phyloP scores from a whole-genome alignment of 768 basidiomycete genomes.

The Russula brevipes region DNA sequence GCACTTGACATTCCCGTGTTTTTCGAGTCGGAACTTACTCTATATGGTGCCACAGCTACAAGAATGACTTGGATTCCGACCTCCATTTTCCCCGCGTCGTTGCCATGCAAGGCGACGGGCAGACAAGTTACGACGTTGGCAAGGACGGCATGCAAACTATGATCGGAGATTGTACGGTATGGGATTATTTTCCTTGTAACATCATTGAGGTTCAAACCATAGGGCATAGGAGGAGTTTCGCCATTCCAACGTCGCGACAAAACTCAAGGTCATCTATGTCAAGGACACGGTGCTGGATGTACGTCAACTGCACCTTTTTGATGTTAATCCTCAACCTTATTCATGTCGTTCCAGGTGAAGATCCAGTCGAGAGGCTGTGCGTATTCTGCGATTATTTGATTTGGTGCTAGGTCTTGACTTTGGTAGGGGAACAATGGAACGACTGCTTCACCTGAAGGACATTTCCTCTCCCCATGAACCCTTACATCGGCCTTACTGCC shows the following conservation, averaged over 20 bases:
- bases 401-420: slow-evolving; percentile 6
- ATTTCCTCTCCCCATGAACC: slow-evolving; percentile 58
- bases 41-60: slow-evolving; percentile 49
- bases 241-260: slow-evolving; percentile 83
- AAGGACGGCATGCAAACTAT: slow-evolving; percentile 77
- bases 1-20: slow-evolving; percentile 28
- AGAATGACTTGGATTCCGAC: slow-evolving; percentile 66
- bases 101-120: slow-evolving; percentile 86
- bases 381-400: slow-evolving; percentile 28
- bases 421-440: slow-evolving; percentile 82
- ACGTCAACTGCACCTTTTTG: slow-evolving; percentile 28
- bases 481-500: slow-evolving; percentile 87
- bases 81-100: slow-evolving; percentile 86
- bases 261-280: slow-evolving; percentile 82
- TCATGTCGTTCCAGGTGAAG: slow-evolving; percentile 54
- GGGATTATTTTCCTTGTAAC: background rate
- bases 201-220: background rate
- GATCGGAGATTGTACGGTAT: slow-evolving; percentile 79
- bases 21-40: background rate
- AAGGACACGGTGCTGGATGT: slow-evolving; percentile 80
- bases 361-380: slow-evolving; percentile 83
- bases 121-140: slow-evolving; percentile 72
- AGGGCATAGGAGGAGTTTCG: slow-evolving; percentile 78
- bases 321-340: background rate
- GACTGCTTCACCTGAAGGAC: slow-evolving; percentile 80